These are phyloP conservation scores for Teratosphaeriaceae sp. DNA, from an alignment of 2,329 filamentous ascomycete genomes.

Conservation along the genomic window DNA sequence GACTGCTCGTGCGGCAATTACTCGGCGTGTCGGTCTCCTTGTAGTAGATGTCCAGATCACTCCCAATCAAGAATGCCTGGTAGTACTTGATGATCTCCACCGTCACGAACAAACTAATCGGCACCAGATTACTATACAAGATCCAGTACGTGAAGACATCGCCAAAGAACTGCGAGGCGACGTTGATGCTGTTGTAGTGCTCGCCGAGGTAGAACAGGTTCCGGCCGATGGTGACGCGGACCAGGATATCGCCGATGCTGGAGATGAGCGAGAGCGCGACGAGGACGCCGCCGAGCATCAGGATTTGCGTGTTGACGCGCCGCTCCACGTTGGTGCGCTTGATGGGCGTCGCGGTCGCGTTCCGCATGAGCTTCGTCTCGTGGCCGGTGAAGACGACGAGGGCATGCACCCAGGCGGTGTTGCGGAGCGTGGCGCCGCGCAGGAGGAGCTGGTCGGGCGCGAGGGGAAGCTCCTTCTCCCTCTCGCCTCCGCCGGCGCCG, in stretches of 20 bases:
- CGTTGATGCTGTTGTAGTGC: slow-evolving; percentile 53
- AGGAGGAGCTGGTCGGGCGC: slow-evolving; percentile 90
- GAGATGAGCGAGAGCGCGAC: slow-evolving; percentile 80
- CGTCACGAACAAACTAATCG: slow-evolving; percentile 96
- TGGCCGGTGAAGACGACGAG: slow-evolving; percentile 96
- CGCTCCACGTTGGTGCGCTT: slow-evolving; percentile 95
- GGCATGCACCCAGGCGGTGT: slow-evolving; percentile 95
- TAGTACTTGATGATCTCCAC: slow-evolving; percentile 98
- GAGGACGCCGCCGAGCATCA: slow-evolving; percentile 81
- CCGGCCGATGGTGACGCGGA: slow-evolving; percentile 56
- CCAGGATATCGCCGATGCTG: slow-evolving; percentile 82
- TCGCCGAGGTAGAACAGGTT: slow-evolving; percentile 64
- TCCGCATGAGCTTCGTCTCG: slow-evolving; percentile 98
- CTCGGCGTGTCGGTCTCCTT: slow-evolving; percentile 92
- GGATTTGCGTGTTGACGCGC: slow-evolving; percentile 87
- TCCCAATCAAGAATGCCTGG: slow-evolving; percentile 95
- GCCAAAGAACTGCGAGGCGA: slow-evolving; percentile 77
- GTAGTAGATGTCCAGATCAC: slow-evolving; percentile 96
- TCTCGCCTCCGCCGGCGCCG: slow-evolving; percentile 83
- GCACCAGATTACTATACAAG: slow-evolving; percentile 89
- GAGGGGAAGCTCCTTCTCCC: slow-evolving; percentile 86
- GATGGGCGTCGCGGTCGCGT: slow-evolving; percentile 93
- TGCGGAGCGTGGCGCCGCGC: slow-evolving; percentile 85
- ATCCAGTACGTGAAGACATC: slow-evolving; percentile 99
- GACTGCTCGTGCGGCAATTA: slow-evolving; percentile 88